These are phyloP conservation scores for Cercospora zeae-maydis DNA, from an alignment of 2,329 filamentous ascomycete species.

Conservation along the genomic window DNA sequence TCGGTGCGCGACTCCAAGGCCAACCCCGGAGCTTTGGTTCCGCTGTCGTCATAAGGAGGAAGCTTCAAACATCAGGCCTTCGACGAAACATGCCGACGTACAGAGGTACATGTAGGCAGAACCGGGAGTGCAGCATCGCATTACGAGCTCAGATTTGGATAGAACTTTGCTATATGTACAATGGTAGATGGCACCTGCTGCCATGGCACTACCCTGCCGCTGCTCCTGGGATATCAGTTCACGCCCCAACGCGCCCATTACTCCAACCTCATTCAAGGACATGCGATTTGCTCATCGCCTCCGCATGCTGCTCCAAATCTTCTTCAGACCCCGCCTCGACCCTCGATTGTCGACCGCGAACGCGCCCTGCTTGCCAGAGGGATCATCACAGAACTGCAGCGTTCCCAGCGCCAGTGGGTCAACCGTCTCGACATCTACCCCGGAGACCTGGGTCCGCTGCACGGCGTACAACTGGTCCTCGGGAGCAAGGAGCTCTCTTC, in stretches of 20 bases:
- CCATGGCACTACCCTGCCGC: not conserved
- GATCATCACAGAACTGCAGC: conserved; percentile 42
- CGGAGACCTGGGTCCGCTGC: conserved; percentile 21
- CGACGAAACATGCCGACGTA: not conserved
- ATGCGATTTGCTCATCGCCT: conserved; percentile 12
- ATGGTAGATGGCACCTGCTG: not conserved
- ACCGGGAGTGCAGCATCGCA: not conserved
- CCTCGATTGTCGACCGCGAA: conserved; percentile 39
- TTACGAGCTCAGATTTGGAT: not conserved
- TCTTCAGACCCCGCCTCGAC: conserved; percentile 26
- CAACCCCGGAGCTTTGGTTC: not conserved
- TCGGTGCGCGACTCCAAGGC: not conserved
- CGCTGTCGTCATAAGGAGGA: not conserved
- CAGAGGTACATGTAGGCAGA: not conserved
- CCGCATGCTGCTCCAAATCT: conserved; percentile 28
- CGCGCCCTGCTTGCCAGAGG: conserved; percentile 41
- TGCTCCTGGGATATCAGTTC: not conserved
- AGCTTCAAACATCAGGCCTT: not conserved
- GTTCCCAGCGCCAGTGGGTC: conserved; percentile 56
- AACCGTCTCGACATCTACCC: conserved; percentile 30
- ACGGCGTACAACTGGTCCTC: conserved; percentile 67
- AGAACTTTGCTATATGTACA: not conserved
- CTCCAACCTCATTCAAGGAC: not conserved
- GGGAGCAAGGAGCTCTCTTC: conserved; percentile 75
- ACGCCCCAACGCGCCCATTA: not conserved